Evolutionary conservation across 441 rosid species (phyloP).

Genomic region (Erodium moschatum): DNA sequence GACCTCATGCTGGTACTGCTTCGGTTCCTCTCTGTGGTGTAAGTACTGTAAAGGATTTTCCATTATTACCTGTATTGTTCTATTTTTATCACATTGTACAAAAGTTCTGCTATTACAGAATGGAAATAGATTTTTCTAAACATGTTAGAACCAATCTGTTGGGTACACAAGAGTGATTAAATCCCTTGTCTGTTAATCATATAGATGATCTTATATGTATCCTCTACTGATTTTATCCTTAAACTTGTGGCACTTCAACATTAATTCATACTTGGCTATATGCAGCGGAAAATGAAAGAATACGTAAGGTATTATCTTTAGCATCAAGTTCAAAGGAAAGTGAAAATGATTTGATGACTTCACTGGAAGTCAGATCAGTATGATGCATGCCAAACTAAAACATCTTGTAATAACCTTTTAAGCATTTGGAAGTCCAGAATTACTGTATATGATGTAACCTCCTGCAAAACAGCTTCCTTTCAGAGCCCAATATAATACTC

Average conservation of each 20-base stretch:
- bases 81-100: neutral
- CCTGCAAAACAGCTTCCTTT: neutral
- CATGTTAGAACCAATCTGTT: neutral
- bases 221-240: neutral
- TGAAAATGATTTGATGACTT: neutral
- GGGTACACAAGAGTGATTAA: neutral
- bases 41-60: constrained; percentile 24
- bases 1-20: constrained; percentile 93
- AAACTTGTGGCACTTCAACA: neutral
- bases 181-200: constrained; percentile 1
- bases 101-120: neutral
- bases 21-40: constrained; percentile 80
- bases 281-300: neutral
- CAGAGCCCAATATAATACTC: neutral
- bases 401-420: neutral
- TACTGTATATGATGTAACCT: neutral
- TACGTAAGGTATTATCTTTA: neutral
- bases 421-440: neutral
- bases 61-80: neutral
- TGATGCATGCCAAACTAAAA: neutral
- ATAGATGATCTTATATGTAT: neutral
- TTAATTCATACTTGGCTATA: neutral
- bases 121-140: neutral
- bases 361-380: neutral
- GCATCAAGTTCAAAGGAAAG: neutral